A percentile compares a stretch with the other conserved stretches of the same genome.
Conservation (phyloP, 169 alveolate species). For the Sarcocystis neurona region DNA sequence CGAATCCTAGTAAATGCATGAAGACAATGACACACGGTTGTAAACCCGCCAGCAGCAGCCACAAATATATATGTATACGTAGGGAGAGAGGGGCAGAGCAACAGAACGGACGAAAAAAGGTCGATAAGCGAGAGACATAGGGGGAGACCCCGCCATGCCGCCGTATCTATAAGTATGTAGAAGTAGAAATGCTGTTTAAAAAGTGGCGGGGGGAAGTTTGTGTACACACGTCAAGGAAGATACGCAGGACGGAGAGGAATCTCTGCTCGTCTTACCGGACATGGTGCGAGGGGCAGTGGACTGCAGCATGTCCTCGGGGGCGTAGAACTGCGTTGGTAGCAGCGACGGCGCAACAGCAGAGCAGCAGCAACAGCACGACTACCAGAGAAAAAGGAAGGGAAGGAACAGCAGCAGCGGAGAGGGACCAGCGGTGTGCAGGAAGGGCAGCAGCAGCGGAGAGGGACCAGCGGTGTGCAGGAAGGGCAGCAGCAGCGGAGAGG, state of each 20-base stretch:
- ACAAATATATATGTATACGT: not conserved
- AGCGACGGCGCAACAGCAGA: not conserved
- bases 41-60: too few relatives aligned
- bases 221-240: too few relatives aligned
- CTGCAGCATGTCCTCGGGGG: conserved; percentile 51
- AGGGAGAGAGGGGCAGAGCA: too few relatives aligned
- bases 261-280: conserved; percentile 24
- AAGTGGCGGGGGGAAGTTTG: not conserved
- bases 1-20: too few relatives aligned
- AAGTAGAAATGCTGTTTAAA: not conserved
- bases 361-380: too few relatives aligned
- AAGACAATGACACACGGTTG: too few relatives aligned
- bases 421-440: not conserved
- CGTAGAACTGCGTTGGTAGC: conserved; percentile 37
- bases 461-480: not conserved
- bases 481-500: not conserved
- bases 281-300: conserved; percentile 43
- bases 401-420: too few relatives aligned
- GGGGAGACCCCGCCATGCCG: too few relatives aligned
- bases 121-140: too few relatives aligned
- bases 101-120: too few relatives aligned
- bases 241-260: not conserved
- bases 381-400: too few relatives aligned
- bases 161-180: not conserved
- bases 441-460: conserved; percentile 6